phyloP scores from a whole-genome alignment of 2,329 filamentous ascomycete species.

The Neofusicoccum umdonicola region DNA sequence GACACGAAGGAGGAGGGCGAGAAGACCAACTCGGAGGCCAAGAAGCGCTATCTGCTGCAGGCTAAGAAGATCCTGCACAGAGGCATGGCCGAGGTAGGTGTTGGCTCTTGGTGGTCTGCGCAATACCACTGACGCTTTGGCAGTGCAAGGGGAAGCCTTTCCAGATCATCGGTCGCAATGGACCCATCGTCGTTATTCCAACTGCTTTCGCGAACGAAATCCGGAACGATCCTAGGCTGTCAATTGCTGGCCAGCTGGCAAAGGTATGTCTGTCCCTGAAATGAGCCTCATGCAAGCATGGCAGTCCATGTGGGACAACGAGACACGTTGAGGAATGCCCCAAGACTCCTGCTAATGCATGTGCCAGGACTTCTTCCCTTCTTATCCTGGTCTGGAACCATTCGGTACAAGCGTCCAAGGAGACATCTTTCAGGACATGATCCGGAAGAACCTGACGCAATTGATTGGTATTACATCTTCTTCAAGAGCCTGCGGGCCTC shows the following conservation, averaged over 20 bases:
- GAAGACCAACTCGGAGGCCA: background rate
- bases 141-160: background rate
- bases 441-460: background rate
- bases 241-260: background rate
- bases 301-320: too few relatives aligned
- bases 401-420: background rate
- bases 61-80: background rate
- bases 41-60: background rate
- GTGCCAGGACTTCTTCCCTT: background rate
- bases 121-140: background rate
- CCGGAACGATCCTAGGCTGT: background rate
- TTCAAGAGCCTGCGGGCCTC: background rate
- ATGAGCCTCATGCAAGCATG: too few relatives aligned
- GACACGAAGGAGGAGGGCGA: slow-evolving; percentile 1
- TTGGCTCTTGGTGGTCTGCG: background rate
- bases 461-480: background rate
- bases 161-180: background rate
- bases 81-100: background rate
- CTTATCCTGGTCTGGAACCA: background rate
- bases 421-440: background rate
- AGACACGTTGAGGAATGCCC: too few relatives aligned
- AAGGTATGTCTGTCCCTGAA: background rate
- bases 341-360: too few relatives aligned
- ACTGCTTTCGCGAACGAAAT: background rate
- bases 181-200: background rate